These are phyloP conservation scores for Herpetomonas muscarum DNA, from an alignment of 208 protist species.

Conservation along the genomic window DNA sequence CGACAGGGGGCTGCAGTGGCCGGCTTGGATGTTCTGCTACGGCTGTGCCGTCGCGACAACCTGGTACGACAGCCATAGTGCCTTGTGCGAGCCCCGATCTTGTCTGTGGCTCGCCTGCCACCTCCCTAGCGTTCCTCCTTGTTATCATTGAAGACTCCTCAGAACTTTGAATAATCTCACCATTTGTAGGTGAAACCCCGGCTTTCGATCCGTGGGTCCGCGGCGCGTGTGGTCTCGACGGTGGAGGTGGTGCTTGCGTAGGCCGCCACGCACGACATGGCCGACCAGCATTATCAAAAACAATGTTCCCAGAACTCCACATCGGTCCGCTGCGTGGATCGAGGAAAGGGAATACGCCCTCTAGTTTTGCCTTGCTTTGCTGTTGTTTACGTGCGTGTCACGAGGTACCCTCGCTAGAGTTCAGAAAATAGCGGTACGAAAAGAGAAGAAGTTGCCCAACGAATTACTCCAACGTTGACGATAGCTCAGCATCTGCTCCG, in stretches of 20 bases:
- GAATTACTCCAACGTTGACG: too few relatives aligned
- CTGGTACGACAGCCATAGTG: not conserved
- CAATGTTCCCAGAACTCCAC: conserved; percentile 1
- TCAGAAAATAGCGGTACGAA: too few relatives aligned
- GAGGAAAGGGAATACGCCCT: too few relatives aligned
- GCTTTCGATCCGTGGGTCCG: not conserved
- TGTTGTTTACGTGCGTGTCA: too few relatives aligned
- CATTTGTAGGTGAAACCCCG: not conserved
- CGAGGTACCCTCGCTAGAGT: too few relatives aligned
- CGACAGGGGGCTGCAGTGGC: not conserved
- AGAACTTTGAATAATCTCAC: not conserved
- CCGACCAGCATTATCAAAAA: conserved; percentile 7
- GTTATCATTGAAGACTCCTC: not conserved
- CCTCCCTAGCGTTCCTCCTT: too few relatives aligned
- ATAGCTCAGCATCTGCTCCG: too few relatives aligned
- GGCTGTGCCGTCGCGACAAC: not conserved
- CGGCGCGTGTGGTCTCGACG: not conserved
- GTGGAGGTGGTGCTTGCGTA: conserved; percentile 12
- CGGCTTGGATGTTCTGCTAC: not conserved
- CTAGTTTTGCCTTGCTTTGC: too few relatives aligned
- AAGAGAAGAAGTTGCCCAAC: too few relatives aligned
- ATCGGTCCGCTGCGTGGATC: too few relatives aligned
- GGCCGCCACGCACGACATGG: conserved; percentile 16
- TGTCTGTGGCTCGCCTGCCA: too few relatives aligned
- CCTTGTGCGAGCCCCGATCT: too few relatives aligned